Percentiles rank a stretch among this genome's conserved stretches.
These are phyloP conservation scores for Amylostereum areolatum DNA, from an alignment of 1,284 basidiomycete genomes.

Conservation along the genomic window DNA sequence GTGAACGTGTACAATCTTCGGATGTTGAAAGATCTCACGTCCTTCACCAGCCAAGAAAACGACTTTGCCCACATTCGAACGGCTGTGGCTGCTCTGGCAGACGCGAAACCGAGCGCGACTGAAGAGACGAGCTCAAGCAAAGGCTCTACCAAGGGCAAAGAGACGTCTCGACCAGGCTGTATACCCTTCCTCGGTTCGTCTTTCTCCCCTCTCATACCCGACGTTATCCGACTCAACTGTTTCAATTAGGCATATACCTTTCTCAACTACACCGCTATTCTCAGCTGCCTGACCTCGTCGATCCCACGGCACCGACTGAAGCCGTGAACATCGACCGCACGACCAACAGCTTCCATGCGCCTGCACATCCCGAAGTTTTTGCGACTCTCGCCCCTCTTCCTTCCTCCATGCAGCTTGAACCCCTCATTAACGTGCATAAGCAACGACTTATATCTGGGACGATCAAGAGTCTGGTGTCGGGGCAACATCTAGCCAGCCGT, in stretches of 20 bases:
- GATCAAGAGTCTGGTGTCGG: slow-evolving; percentile 71
- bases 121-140: slow-evolving; percentile 29
- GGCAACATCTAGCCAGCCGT: slow-evolving; percentile 73
- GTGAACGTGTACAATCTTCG: slow-evolving; percentile 72
- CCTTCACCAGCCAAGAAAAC: slow-evolving; percentile 59
- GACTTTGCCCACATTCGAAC: slow-evolving; percentile 76
- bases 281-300: slow-evolving; percentile 74
- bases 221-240: slow-evolving; percentile 5
- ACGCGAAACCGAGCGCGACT: slow-evolving; percentile 52
- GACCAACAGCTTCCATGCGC: slow-evolving; percentile 58
- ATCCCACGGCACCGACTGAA: slow-evolving; percentile 72
- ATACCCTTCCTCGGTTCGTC: slow-evolving; percentile 74
- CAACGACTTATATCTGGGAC: slow-evolving; percentile 74
- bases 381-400: slow-evolving; percentile 64
- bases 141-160: slow-evolving; percentile 34
- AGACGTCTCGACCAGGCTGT: slow-evolving; percentile 45
- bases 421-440: slow-evolving; percentile 84
- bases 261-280: slow-evolving; percentile 63
- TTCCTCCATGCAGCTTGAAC: slow-evolving; percentile 71
- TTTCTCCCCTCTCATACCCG: neutral
- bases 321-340: slow-evolving; percentile 58
- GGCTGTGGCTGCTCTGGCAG: slow-evolving; percentile 58
- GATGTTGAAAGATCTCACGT: slow-evolving; percentile 70
- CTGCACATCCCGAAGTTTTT: slow-evolving; percentile 73
- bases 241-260: slow-evolving; percentile 62